Conservation (phyloP, 208 protist genomes). For the Crithidia acanthocephali region DNA sequence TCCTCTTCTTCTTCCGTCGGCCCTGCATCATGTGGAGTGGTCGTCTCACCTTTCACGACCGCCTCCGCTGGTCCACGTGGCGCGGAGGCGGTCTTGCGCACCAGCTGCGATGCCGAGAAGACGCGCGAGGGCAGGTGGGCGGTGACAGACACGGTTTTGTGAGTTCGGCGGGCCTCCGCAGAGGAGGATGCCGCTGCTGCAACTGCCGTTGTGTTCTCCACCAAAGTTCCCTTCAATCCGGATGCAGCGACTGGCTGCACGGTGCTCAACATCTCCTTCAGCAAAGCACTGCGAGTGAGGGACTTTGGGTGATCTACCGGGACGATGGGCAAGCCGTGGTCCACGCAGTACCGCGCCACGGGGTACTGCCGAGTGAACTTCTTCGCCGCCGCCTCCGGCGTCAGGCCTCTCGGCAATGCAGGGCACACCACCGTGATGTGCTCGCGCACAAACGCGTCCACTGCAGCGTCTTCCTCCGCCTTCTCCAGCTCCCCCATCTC, state of each 20-base stretch:
- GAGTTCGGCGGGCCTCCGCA: neutral
- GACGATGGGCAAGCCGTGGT: slow-evolving; percentile 61
- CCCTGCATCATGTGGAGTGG: too few species aligned
- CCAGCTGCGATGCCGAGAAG: neutral
- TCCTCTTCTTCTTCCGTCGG: neutral
- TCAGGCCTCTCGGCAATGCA: slow-evolving; percentile 52
- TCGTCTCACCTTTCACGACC: too few species aligned
- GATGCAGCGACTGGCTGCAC: slow-evolving; percentile 3
- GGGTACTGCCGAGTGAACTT: slow-evolving; percentile 77
- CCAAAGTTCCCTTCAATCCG: neutral
- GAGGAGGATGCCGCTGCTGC: neutral
- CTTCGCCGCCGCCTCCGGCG: slow-evolving; percentile 37
- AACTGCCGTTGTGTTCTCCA: neutral
- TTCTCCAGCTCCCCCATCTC: neutral
- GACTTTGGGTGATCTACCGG: slow-evolving; percentile 77
- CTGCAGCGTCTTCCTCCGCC: neutral
- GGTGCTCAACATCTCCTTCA: slow-evolving; percentile 53
- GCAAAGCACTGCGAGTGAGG: slow-evolving; percentile 50
- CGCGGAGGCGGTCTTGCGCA: neutral
- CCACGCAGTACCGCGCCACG: slow-evolving; percentile 72
- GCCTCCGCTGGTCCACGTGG: neutral
- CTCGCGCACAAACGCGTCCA: slow-evolving; percentile 42
- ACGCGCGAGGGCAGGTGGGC: slow-evolving; percentile 7
- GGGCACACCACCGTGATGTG: slow-evolving; percentile 82
- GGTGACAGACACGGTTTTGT: neutral